These are phyloP conservation scores for Ulmus americana DNA, from an alignment of 331 rosid species.

Conservation along the genomic window DNA sequence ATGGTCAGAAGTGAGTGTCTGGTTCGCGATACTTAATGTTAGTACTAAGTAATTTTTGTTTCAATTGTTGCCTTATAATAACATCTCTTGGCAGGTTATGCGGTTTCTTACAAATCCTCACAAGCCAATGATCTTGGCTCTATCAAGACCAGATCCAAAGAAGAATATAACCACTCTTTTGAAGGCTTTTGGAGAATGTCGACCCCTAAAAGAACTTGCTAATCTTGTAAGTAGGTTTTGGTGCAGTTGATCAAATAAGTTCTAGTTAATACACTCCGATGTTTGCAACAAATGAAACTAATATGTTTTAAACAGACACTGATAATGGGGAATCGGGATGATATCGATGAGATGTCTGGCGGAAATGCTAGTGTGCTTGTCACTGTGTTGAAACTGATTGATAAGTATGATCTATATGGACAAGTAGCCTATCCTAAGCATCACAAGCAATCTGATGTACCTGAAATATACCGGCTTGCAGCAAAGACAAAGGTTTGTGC, in stretches of 20 bases:
- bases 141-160: constrained; percentile 88
- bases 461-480: constrained; percentile 76
- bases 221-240: constrained; percentile 59
- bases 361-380: constrained; percentile 74
- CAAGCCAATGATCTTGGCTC: constrained; percentile 82
- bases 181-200: constrained; percentile 83
- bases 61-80: constrained; percentile 8
- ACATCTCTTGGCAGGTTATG: constrained; percentile 50
- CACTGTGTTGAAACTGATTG: constrained; percentile 71
- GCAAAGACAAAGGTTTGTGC: constrained; percentile 68
- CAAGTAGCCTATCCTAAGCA: constrained; percentile 90
- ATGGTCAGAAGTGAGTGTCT: constrained; percentile 73
- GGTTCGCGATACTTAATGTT: not conserved
- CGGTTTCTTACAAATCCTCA: constrained; percentile 83
- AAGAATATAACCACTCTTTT: constrained; percentile 79
- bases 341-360: constrained; percentile 70
- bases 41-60: not conserved
- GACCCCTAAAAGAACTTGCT: constrained; percentile 78
- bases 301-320: constrained; percentile 41
- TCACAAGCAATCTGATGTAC: constrained; percentile 85
- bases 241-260: constrained; percentile 2
- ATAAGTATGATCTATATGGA: constrained; percentile 80
- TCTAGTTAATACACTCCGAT: not conserved
- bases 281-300: constrained; percentile 13
- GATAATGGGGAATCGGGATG: constrained; percentile 85